These are phyloP conservation scores for Secale cereale DNA, from an alignment of 176 grass and related monocot genomes.

Conservation along the genomic window DNA sequence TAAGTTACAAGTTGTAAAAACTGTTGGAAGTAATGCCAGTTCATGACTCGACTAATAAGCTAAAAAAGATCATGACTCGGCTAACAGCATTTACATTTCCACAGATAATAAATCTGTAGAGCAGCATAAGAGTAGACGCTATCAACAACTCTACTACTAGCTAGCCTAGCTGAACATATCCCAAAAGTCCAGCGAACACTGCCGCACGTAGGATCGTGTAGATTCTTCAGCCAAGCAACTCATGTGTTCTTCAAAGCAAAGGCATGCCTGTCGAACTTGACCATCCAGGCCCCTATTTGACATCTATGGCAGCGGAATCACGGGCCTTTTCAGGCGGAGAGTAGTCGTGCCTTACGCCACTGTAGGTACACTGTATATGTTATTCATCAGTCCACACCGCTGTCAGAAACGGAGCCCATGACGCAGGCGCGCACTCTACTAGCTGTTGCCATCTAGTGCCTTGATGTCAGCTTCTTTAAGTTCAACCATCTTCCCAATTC, in stretches of 20 bases:
- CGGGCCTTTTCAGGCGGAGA: not conserved
- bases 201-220: not conserved
- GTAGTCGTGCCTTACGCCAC: not conserved
- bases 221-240: not conserved
- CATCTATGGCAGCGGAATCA: not conserved
- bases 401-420: not conserved
- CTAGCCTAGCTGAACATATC: not conserved
- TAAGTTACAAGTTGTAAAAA: not conserved
- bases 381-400: not conserved
- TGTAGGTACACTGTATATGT: not conserved
- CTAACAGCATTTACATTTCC: conserved; percentile 6
- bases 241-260: conserved; percentile 5
- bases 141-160: not conserved
- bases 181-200: not conserved
- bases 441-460: conserved; percentile 57
- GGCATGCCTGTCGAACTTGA: not conserved
- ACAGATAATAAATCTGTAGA: not conserved
- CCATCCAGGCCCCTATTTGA: not conserved
- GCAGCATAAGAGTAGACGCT: not conserved
- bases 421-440: conserved; percentile 20
- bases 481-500: conserved; percentile 82
- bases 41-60: too few species aligned
- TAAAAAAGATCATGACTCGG: not conserved
- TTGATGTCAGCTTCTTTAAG: conserved; percentile 83
- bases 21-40: not conserved